Conservation (phyloP, 1,139 yeast species). For the Geotrichum restrictum region DNA sequence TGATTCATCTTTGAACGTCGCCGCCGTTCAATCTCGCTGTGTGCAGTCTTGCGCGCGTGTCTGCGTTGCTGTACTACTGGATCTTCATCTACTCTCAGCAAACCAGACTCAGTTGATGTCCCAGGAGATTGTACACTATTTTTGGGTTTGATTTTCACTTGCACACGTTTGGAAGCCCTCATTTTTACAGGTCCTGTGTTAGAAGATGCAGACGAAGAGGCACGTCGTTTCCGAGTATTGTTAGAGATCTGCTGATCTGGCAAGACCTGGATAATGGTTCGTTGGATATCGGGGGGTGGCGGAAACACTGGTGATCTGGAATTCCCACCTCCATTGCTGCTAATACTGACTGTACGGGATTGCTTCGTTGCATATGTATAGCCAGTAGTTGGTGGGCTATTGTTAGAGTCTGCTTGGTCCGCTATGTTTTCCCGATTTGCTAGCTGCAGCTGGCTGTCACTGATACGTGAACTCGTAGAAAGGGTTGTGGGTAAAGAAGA, state of each 20-base stretch:
- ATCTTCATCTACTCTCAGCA: slow-evolving; percentile 38
- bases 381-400: background rate
- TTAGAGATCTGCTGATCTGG: background rate
- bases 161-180: slow-evolving; percentile 5
- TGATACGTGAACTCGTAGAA: background rate
- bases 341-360: background rate
- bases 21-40: slow-evolving; percentile 75
- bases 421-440: too few species aligned
- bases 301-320: slow-evolving; percentile 8
- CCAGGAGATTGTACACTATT: too few species aligned
- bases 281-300: slow-evolving; percentile 18
- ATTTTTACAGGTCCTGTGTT: background rate
- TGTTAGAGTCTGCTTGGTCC: too few species aligned
- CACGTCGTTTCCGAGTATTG: background rate
- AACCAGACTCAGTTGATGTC: background rate
- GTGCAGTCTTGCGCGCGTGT: slow-evolving; percentile 56
- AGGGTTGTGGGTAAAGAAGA: background rate
- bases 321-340: background rate
- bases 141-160: slow-evolving; percentile 6
- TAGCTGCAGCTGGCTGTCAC: background rate
- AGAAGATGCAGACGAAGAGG: background rate
- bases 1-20: slow-evolving; percentile 74
- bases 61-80: slow-evolving; percentile 34
- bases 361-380: background rate
- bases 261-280: slow-evolving; percentile 19